phyloP scores from a whole-genome alignment of 768 basidiomycete species.

The Artomyces pyxidatus region DNA sequence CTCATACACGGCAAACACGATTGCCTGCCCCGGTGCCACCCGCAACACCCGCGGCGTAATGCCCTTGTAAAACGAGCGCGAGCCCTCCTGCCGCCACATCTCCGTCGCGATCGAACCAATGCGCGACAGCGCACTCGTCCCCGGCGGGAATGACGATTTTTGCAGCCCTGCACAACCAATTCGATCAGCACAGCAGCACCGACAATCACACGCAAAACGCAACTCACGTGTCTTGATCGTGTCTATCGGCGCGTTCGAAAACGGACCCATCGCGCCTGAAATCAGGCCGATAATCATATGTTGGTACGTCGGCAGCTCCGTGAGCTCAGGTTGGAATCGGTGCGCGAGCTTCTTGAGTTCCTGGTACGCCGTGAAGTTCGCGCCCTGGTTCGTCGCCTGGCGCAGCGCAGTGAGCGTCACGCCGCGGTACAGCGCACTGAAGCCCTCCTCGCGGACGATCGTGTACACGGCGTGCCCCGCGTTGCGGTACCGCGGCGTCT shows the following conservation, averaged over 20 bases:
- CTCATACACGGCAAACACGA: constrained; percentile 98
- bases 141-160: constrained; percentile 66
- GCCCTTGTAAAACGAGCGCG: constrained; percentile 92
- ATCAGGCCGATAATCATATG: constrained; percentile 93
- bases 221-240: constrained; percentile 88
- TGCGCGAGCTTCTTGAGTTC: constrained; percentile 86
- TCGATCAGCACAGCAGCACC: background rate
- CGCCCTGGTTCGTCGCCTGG: constrained; percentile 99
- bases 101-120: constrained; percentile 76
- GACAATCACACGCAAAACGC: background rate
- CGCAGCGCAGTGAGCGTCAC: constrained; percentile 88
- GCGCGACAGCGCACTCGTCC: constrained; percentile 71
- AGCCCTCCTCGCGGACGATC: constrained; percentile 89
- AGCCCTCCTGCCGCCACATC: constrained; percentile 91
- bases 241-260: constrained; percentile 94
- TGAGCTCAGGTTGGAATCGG: constrained; percentile 65
- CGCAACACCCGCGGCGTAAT: constrained; percentile 94
- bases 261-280: constrained; percentile 96
- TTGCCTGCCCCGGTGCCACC: constrained; percentile 94
- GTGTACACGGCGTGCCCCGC: constrained; percentile 95
- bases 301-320: constrained; percentile 87
- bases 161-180: constrained; percentile 54
- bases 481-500: constrained; percentile 89
- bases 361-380: constrained; percentile 97
- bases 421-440: constrained; percentile 80